A percentile compares a stretch with the other conserved stretches of the same genome.
These are phyloP conservation scores for Triticum turgidum DNA, from an alignment of 176 grass and related monocot genomes.

Conservation along the genomic window DNA sequence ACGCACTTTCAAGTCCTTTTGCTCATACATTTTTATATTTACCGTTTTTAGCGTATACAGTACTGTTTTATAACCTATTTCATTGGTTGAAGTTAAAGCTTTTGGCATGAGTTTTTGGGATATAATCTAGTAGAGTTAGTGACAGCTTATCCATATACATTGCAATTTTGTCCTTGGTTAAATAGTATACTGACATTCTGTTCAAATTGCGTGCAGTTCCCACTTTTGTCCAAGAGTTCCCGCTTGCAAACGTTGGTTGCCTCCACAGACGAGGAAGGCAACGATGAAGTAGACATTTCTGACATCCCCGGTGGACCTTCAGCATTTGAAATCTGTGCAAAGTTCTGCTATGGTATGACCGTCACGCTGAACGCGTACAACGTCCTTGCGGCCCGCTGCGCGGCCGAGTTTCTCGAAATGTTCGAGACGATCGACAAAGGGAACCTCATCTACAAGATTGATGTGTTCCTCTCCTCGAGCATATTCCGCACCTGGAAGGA, in stretches of 20 bases:
- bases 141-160: background rate
- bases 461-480: constrained; percentile 80
- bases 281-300: constrained; percentile 69
- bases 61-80: background rate
- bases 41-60: background rate
- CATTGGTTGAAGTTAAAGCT: background rate
- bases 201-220: constrained; percentile 61
- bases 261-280: constrained; percentile 59
- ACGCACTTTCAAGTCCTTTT: background rate
- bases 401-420: constrained; percentile 96
- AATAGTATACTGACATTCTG: background rate
- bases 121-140: background rate
- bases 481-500: constrained; percentile 94
- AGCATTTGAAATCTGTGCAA: constrained; percentile 90
- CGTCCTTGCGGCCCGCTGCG: constrained; percentile 71
- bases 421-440: constrained; percentile 80
- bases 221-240: constrained; percentile 89
- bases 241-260: constrained; percentile 76
- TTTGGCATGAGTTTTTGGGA: background rate
- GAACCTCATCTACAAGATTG: constrained; percentile 95
- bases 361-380: constrained; percentile 99
- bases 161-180: background rate
- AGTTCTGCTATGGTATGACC: constrained; percentile 92
- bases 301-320: constrained; percentile 86
- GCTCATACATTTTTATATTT: background rate